A percentile compares a stretch with the other conserved stretches of the same genome.
phyloP scores from a whole-genome alignment of 371 early-diverging fungal species.

The Polyrhizophydium stewartii region DNA sequence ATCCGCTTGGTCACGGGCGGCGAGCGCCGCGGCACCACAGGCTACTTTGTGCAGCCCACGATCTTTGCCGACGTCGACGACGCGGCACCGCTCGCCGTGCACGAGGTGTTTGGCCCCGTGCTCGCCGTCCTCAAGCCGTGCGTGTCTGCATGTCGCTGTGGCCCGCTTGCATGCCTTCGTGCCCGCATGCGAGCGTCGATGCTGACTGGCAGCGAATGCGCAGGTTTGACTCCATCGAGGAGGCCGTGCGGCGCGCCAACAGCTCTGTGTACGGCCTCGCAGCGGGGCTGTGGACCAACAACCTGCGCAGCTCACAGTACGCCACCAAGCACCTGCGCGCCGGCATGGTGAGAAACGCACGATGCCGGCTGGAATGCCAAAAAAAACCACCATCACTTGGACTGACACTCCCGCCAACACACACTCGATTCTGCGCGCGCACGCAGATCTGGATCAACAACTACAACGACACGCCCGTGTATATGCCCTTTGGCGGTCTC shows the following conservation, averaged over 20 bases:
- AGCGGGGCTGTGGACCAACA: constrained; percentile 76
- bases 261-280: constrained; percentile 78
- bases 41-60: constrained; percentile 79
- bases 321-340: constrained; percentile 63
- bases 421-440: neutral
- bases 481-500: constrained; percentile 85
- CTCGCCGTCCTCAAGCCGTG: constrained; percentile 62
- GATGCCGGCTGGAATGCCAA: constrained; percentile 20
- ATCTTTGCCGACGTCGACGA: constrained; percentile 67
- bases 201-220: too few relatives aligned
- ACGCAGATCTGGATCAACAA: constrained; percentile 30
- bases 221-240: constrained; percentile 64
- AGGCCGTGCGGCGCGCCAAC: constrained; percentile 73
- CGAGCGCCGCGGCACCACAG: constrained; percentile 57
- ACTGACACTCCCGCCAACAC: constrained; percentile 3
- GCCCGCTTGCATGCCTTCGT: too few relatives aligned
- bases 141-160: neutral
- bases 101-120: constrained; percentile 94
- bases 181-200: too few relatives aligned
- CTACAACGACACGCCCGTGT: constrained; percentile 43
- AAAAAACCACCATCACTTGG: neutral
- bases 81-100: constrained; percentile 60
- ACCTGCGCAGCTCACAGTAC: constrained; percentile 60
- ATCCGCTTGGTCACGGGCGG: constrained; percentile 64
- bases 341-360: constrained; percentile 85